These are phyloP conservation scores for Malus hybrid DNA, from an alignment of 331 rosid species.

Conservation along the genomic window DNA sequence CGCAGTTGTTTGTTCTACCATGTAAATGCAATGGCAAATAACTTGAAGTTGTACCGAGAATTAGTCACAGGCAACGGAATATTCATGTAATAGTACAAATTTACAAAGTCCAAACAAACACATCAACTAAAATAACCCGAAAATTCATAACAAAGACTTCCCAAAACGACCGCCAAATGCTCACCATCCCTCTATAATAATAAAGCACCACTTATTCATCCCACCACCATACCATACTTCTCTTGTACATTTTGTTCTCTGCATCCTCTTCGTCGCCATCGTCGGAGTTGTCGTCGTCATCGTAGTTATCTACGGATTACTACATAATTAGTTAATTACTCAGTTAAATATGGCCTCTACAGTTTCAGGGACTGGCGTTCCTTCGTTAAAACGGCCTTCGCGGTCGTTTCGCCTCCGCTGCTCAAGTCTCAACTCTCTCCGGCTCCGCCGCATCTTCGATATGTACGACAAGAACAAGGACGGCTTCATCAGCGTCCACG, in stretches of 20 bases:
- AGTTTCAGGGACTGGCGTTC: no score
- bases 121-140: neutral
- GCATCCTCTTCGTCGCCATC: neutral
- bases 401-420: conserved; percentile 50
- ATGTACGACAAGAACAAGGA: conserved; percentile 66
- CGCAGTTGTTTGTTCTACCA: neutral
- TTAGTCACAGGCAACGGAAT: neutral
- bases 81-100: no score
- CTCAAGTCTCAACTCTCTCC: conserved; percentile 51
- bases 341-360: neutral
- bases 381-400: neutral
- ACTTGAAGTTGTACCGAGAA: neutral
- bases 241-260: neutral
- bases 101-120: neutral
- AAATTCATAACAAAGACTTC: neutral
- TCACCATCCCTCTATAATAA: neutral
- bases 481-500: conserved; percentile 39
- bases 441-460: conserved; percentile 70
- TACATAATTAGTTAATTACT: neutral
- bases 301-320: neutral
- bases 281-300: no score
- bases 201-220: neutral
- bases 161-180: conserved; percentile 13
- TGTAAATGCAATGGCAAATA: neutral
- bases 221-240: neutral